These are phyloP conservation scores for Prunus persica DNA, from an alignment of 306 rosid genomes.

Conservation along the genomic window Prunus_persica_NCBIv2 NC_034011.1:6986001-6986500, in stretches of 20 bases:
- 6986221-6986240: slow-evolving; percentile 90
- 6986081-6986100: slow-evolving; percentile 79
- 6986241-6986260: slow-evolving; percentile 99
- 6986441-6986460: slow-evolving; percentile 59
- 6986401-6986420: slow-evolving; percentile 96
- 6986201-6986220: slow-evolving; percentile 80
- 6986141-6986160: slow-evolving; percentile 85
- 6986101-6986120: slow-evolving; percentile 60
- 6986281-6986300: slow-evolving; percentile 92
- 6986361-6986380: slow-evolving; percentile 86
- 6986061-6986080: slow-evolving; percentile 72
- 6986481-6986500: slow-evolving; percentile 55
- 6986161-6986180: slow-evolving; percentile 71
- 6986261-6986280: slow-evolving; percentile 75
- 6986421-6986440: slow-evolving; percentile 80
- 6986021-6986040: slow-evolving; percentile 93
- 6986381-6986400: slow-evolving; percentile 89
- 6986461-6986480: slow-evolving; percentile 71
- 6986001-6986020: slow-evolving; percentile 93
- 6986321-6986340: slow-evolving; percentile 66
- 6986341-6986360: slow-evolving; percentile 71
- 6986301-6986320: slow-evolving; percentile 87
- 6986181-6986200: slow-evolving; percentile 69
- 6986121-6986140: slow-evolving; percentile 70
- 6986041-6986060: slow-evolving; percentile 65